A percentile compares a stretch with the other conserved stretches of the same genome.
These are phyloP conservation scores for Conoideocrella luteorostrata DNA, from an alignment of 2,329 filamentous ascomycete species.

Conservation along the genomic window DNA sequence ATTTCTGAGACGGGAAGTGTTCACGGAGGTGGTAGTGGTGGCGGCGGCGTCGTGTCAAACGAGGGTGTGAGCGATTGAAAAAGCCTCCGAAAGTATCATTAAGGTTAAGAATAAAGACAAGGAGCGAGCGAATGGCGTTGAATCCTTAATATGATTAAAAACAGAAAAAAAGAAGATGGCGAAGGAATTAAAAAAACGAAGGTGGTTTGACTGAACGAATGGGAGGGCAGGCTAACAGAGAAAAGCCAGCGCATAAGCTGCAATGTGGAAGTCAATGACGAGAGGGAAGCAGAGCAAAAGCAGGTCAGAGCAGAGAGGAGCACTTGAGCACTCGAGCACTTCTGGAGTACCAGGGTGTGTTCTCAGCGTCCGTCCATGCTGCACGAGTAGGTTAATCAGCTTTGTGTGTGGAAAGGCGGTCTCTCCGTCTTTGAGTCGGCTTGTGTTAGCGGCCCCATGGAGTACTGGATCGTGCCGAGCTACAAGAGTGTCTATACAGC, in stretches of 20 bases:
- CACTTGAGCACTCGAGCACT: background rate
- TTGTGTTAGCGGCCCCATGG: too few relatives aligned
- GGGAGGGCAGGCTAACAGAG: background rate
- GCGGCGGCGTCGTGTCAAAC: conserved; percentile 4
- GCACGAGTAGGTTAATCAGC: too few relatives aligned
- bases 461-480: too few relatives aligned
- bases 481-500: too few relatives aligned
- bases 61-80: conserved; percentile 2
- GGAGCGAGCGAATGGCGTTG: conserved; percentile 5
- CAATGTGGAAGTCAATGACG: conserved; percentile 6
- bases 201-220: conserved; percentile 3
- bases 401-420: too few relatives aligned
- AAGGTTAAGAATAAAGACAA: background rate
- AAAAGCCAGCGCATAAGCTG: conserved; percentile 4
- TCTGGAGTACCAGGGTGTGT: too few relatives aligned
- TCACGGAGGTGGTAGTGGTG: background rate
- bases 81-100: too few relatives aligned
- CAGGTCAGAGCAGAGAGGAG: background rate
- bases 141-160: background rate
- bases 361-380: too few relatives aligned
- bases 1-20: background rate
- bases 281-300: conserved; percentile 3
- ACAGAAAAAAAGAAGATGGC: background rate
- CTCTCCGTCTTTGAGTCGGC: too few relatives aligned
- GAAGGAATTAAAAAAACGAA: conserved; percentile 1